Evolutionary conservation across 2,329 filamentous ascomycete genomes (phyloP), one percentile per base, ranked within the genome.

Genomic region (Sclerotinia minor): DNA sequence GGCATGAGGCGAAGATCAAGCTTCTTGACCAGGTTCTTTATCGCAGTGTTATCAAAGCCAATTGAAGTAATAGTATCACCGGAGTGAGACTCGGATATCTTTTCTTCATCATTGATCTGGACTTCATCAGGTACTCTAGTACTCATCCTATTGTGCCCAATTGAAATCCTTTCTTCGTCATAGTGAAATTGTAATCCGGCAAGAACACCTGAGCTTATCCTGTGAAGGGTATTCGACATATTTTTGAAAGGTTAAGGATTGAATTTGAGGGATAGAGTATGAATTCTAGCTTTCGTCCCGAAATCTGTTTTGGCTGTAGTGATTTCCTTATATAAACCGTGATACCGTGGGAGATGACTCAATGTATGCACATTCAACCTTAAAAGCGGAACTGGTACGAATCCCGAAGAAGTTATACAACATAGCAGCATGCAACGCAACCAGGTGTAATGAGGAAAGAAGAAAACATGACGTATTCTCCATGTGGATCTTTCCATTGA

Each of bases 1-100:
- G 73, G 75, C 73, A 74, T 71, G 6, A 76, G 47, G 47, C 71
- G 72, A 7, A 71, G 41, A 60, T 76, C 74, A 26, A 76, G 58
- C 63, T 76, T 76, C 17, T 70, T 69, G 4, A 76, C 49, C 32
- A 76, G 70, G 17, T 68, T 72, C 52, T 72, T 73, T 0, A 67
- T 73, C 5, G 69, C 69, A n/a, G 65, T 63, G 13, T 68, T 53
- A 49, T 71, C 71, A 54, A 73, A 75, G 8, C 54, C 55, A n/a
- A 38, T 41, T 7, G 64, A n/a, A 29, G 55, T 35, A 19, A 52
- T 26, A n/a, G 44, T 32, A 11, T 45, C 35, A 24, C 55, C 35
- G 19, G 47, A 60, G n/a, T 61, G 26, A 5, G 55, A 32, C 35
- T 52, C 45, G 15, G 64, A 53, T 6, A 35, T 35, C 35, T 61